Conservation (phyloP, 2,329 filamentous ascomycete genomes). For the Diaporthe australafricana region DNA sequence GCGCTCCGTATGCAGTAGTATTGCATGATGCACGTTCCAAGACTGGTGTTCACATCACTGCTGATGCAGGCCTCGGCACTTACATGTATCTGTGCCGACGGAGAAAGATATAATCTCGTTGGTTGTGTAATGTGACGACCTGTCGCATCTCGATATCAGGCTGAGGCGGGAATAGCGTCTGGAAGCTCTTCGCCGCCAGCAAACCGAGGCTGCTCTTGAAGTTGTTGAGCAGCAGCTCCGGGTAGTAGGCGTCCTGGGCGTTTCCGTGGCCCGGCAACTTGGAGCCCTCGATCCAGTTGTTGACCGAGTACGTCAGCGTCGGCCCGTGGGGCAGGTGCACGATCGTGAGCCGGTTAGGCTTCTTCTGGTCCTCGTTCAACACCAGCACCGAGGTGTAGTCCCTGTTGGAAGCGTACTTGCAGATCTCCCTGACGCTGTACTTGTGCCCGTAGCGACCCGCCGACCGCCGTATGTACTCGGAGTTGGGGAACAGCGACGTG, state of each 20-base stretch:
- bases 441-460: slow-evolving; percentile 88
- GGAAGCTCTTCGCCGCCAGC: slow-evolving; percentile 87
- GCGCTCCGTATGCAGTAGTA: neutral
- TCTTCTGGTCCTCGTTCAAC: slow-evolving; percentile 90
- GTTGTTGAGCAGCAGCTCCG: slow-evolving; percentile 91
- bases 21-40: neutral
- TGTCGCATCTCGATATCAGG: slow-evolving; percentile 89
- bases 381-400: slow-evolving; percentile 88
- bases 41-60: no score
- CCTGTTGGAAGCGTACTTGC: slow-evolving; percentile 83
- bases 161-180: slow-evolving; percentile 80
- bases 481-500: slow-evolving; percentile 85
- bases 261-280: slow-evolving; percentile 90
- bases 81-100: slow-evolving; percentile 60
- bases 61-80: neutral
- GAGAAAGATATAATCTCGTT: slow-evolving; percentile 96
- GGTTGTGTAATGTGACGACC: slow-evolving; percentile 93
- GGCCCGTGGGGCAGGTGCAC: slow-evolving; percentile 74
- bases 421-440: slow-evolving; percentile 92
- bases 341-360: slow-evolving; percentile 69
- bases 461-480: slow-evolving; percentile 86
- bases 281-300: slow-evolving; percentile 90
- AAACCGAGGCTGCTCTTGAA: slow-evolving; percentile 94
- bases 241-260: slow-evolving; percentile 83
- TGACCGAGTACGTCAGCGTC: slow-evolving; percentile 92